These are phyloP conservation scores for Xylaria sp. DNA, from an alignment of 2,329 filamentous ascomycete species.

Conservation along the genomic window DNA sequence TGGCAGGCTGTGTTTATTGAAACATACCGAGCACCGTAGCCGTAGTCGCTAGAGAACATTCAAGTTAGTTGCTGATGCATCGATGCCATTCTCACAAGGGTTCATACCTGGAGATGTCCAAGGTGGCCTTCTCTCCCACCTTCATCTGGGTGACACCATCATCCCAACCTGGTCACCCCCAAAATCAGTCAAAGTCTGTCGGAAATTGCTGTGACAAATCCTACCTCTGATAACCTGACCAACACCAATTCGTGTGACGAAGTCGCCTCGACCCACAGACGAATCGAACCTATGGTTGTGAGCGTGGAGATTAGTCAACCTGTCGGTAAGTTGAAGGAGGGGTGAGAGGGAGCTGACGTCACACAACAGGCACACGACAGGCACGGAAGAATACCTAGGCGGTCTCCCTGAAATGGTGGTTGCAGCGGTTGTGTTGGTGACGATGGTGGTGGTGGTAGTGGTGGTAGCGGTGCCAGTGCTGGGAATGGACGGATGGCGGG, in stretches of 20 bases:
- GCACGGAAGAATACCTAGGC: not conserved
- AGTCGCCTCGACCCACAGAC: constrained; percentile 80
- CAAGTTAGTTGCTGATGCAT: constrained; percentile 33
- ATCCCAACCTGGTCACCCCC: constrained; percentile 72
- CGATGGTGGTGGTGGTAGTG: not conserved
- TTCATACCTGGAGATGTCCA: constrained; percentile 79
- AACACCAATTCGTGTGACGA: constrained; percentile 80
- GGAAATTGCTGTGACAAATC: not conserved
- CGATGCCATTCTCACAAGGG: not conserved
- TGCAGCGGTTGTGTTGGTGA: not conserved
- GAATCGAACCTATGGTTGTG: constrained; percentile 80
- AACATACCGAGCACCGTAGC: constrained; percentile 49
- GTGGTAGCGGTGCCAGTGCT: not conserved
- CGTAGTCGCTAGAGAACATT: constrained; percentile 44
- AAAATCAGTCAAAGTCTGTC: constrained; percentile 15
- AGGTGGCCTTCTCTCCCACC: constrained; percentile 86
- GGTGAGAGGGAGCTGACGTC: constrained; percentile 24
- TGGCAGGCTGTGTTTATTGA: not conserved
- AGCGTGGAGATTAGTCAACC: constrained; percentile 13
- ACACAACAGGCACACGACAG: constrained; percentile 7
- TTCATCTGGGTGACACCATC: constrained; percentile 88
- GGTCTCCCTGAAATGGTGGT: not conserved
- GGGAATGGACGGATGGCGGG: constrained; percentile 27
- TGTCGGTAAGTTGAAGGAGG: not conserved
- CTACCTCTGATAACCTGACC: constrained; percentile 88